Evolutionary conservation across 495 filamentous ascomycete genomes (phyloP).

Genomic region (Xylaria longipes): DNA sequence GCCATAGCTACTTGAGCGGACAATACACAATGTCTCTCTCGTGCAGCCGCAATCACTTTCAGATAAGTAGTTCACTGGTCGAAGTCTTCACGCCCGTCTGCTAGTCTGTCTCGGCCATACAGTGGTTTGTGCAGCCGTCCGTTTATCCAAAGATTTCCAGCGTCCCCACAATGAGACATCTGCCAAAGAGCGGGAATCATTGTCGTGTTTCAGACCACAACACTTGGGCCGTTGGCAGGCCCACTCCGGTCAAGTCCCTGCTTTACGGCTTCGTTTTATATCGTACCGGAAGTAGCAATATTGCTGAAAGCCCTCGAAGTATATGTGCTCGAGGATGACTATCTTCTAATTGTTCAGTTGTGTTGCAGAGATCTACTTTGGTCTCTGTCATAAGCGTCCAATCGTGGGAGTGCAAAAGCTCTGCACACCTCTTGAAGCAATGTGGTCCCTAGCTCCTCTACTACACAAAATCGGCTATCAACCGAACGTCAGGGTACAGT

Average conservation of each 20-base stretch:
- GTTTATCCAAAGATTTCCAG: constrained; percentile 33
- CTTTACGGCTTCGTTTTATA: neutral
- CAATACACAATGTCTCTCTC: constrained; percentile 29
- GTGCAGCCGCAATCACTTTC: constrained; percentile 32
- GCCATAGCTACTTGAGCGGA: constrained; percentile 19
- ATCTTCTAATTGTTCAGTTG: neutral
- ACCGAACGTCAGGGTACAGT: neutral
- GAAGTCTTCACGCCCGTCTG: constrained; percentile 11
- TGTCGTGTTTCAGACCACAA: constrained; percentile 30
- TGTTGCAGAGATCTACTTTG: neutral
- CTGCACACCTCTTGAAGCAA: neutral
- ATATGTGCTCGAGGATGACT: neutral
- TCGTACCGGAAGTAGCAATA: neutral
- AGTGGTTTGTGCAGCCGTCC: constrained; percentile 34
- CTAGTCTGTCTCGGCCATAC: constrained; percentile 24
- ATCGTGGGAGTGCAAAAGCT: neutral
- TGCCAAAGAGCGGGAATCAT: constrained; percentile 29
- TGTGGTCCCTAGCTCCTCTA: neutral
- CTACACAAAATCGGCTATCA: neutral
- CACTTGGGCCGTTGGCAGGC: constrained; percentile 10
- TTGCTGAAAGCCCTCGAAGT: neutral
- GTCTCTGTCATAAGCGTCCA: neutral
- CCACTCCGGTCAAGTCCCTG: neutral
- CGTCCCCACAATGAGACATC: constrained; percentile 27
- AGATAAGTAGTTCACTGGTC: constrained; percentile 21